Evolutionary conservation across 306 rosid species (phyloP), one percentile per base, ranked within the genome.

Genomic region (Astragalus glycyphyllos): DNA sequence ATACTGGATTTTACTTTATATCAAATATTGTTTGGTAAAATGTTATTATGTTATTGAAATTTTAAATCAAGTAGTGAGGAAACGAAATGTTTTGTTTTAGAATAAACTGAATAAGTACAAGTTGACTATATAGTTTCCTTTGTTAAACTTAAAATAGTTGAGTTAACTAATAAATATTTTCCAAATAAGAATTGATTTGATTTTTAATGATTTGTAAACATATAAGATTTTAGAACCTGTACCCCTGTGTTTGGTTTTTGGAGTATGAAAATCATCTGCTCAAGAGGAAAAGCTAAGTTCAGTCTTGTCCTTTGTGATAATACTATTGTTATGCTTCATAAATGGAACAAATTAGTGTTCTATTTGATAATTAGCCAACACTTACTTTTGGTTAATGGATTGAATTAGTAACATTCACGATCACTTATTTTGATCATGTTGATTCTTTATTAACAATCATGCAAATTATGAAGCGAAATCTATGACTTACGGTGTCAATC

Each of bases 401-500:
- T 74, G 13, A 63, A 60, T 31, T 61, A 55, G 29, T 72, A 49
- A 44, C 62, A 57, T 74, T 11, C 1, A 8, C 42, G 12, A 23
- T 56, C 53, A 23, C 49, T 66, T 59, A 77, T 68, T 61, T 66
- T 42, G 65, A 37, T 68, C 58, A 63, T 29, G 17, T 59, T 42
- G 15, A 31, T 53, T 42, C 46, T 60, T 29, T 49, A 53, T 9
- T 58, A 29, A 11, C 65, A 47, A 47, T 46, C 46, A 62, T 63
- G 75, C 12, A 70, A 69, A 64, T 50, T 62, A 50, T 41, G 71
- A 71, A 76, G 53, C 15, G 11, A 35, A 37, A 60, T 56, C 13
- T 38, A 46, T 38, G 54, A 32, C 64, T 62, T 55, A 15, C 23
- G 38, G 23, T 61, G 57, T 32, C 56, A 49, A 63, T 72, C n/a